Percentiles rank a stretch among this genome's conserved stretches.
These are phyloP conservation scores for Auricularia heimuer DNA, from an alignment of 768 basidiomycete species.

Conservation along the genomic window DNA sequence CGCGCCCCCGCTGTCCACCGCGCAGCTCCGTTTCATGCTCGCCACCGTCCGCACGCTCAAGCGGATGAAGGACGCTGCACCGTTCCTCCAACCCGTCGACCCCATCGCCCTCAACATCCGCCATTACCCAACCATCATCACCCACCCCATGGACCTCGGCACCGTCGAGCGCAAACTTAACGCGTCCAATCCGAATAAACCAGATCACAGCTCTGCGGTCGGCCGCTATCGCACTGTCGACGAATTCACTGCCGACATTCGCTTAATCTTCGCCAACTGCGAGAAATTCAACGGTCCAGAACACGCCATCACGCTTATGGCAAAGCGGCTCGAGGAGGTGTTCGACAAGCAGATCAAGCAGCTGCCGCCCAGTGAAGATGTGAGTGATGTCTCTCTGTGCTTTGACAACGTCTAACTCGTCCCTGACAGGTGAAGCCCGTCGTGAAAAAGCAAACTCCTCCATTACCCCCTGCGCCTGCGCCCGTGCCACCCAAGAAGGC, in stretches of 20 bases:
- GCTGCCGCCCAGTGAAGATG: slow-evolving; percentile 68
- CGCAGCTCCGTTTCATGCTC: slow-evolving; percentile 72
- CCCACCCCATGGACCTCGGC: slow-evolving; percentile 86
- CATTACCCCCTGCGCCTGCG: slow-evolving; percentile 26
- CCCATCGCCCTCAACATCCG: slow-evolving; percentile 73
- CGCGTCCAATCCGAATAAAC: slow-evolving; percentile 71
- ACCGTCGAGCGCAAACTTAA: slow-evolving; percentile 84
- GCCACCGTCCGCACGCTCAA: slow-evolving; percentile 74
- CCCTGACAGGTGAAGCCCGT: slow-evolving; percentile 28
- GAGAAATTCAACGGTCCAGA: slow-evolving; percentile 89
- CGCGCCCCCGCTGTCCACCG: slow-evolving; percentile 36
- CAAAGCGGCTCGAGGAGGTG: slow-evolving; percentile 67
- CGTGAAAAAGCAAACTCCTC: slow-evolving; percentile 31
- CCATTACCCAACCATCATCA: slow-evolving; percentile 81
- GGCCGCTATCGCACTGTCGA: slow-evolving; percentile 71
- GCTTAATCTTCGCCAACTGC: slow-evolving; percentile 82
- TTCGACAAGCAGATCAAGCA: slow-evolving; percentile 87
- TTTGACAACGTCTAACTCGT: background rate
- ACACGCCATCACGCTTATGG: slow-evolving; percentile 69
- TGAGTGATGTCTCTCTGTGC: slow-evolving; percentile 28
- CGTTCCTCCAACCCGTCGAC: slow-evolving; percentile 87
- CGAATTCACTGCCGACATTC: slow-evolving; percentile 78
- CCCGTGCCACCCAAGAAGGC: slow-evolving; percentile 34
- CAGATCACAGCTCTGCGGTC: slow-evolving; percentile 55
- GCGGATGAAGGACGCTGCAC: slow-evolving; percentile 71